Conservation (phyloP, 2,329 filamentous ascomycete genomes). For the Rutstroemia sp. region DNA sequence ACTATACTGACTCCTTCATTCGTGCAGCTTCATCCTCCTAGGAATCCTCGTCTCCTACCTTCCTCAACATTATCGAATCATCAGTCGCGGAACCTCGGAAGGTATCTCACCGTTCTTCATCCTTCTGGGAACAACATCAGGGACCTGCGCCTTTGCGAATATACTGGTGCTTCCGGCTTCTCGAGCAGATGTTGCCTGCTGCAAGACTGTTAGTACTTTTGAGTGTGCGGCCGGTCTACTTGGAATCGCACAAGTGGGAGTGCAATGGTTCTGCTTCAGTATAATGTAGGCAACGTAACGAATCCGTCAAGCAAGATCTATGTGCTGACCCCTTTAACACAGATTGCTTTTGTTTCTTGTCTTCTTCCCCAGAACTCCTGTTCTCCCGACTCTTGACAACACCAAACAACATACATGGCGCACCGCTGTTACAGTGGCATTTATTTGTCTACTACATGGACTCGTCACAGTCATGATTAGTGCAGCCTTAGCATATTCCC, state of each 20-base stretch:
- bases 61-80: constrained; percentile 90
- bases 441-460: constrained; percentile 66
- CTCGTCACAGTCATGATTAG: constrained; percentile 63
- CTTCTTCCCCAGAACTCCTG: constrained; percentile 70
- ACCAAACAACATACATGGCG: constrained; percentile 60
- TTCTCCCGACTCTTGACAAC: constrained; percentile 26
- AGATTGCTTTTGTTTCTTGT: constrained; percentile 91
- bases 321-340: constrained; percentile 1
- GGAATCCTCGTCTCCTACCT: constrained; percentile 91
- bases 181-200: constrained; percentile 77
- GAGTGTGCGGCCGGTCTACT: constrained; percentile 81
- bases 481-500: constrained; percentile 55
- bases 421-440: constrained; percentile 69
- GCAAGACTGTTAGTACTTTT: constrained; percentile 69
- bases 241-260: constrained; percentile 83
- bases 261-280: constrained; percentile 87
- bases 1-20: constrained; percentile 1
- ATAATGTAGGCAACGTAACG: constrained; percentile 60
- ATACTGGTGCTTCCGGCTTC: constrained; percentile 84
- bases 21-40: constrained; percentile 58
- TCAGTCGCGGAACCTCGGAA: constrained; percentile 75
- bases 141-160: constrained; percentile 83
- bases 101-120: constrained; percentile 95
- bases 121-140: constrained; percentile 84
- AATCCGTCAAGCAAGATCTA: not conserved